phyloP scores from a whole-genome alignment of 169 alveolate genomes.

The Neospora caninum region DNA sequence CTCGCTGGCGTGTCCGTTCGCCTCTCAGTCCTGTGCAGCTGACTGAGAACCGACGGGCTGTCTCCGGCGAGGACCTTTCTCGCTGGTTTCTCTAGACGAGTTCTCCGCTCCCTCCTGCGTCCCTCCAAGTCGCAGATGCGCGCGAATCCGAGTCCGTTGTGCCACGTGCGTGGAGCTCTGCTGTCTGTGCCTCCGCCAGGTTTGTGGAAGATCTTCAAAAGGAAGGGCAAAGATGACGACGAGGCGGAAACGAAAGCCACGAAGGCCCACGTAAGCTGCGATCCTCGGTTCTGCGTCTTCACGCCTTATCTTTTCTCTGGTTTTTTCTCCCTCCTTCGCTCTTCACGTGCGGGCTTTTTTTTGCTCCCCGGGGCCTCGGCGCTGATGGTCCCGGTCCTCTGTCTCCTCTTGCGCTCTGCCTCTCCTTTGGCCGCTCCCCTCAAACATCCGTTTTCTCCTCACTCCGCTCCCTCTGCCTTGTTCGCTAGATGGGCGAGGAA shows the following conservation, averaged over 20 bases:
- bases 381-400: not conserved
- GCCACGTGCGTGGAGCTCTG: too few relatives aligned
- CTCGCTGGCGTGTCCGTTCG: too few relatives aligned
- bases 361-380: not conserved
- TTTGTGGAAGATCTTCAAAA: not conserved
- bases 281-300: not conserved
- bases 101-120: too few relatives aligned
- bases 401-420: not conserved
- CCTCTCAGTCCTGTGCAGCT: too few relatives aligned
- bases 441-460: too few relatives aligned
- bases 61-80: too few relatives aligned
- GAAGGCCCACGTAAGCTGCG: conserved; percentile 11
- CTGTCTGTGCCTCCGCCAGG: too few relatives aligned
- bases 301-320: not conserved
- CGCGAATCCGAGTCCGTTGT: too few relatives aligned
- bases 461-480: too few relatives aligned
- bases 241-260: conserved; percentile 29
- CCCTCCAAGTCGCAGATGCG: too few relatives aligned
- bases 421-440: not conserved
- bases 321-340: not conserved
- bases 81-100: too few relatives aligned
- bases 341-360: not conserved
- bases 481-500: conserved; percentile 84
- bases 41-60: too few relatives aligned
- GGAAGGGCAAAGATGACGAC: not conserved